Conservation (phyloP, 352 stramenopile species). For the Globisporangium barbulae region DNA sequence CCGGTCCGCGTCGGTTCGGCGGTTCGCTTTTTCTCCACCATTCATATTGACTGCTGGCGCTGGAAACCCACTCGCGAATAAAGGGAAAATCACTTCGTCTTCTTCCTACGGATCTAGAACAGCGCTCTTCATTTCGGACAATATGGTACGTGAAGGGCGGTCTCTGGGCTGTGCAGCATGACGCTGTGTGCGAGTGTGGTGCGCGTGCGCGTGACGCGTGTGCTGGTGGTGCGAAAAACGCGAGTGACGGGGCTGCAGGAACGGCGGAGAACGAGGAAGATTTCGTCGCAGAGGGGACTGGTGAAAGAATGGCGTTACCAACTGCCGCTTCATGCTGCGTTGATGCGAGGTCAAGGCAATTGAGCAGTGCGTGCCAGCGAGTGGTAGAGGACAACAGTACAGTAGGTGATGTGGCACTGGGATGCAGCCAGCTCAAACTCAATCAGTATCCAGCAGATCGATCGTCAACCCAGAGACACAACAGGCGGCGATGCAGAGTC, state of each 20-base stretch:
- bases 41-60: slow-evolving; percentile 34
- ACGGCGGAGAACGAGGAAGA: neutral
- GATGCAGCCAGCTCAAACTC: neutral
- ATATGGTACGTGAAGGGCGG: slow-evolving; percentile 53
- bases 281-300: neutral
- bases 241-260: neutral
- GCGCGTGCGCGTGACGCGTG: neutral
- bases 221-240: neutral
- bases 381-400: neutral
- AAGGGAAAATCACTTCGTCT: slow-evolving; percentile 72
- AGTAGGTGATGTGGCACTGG: neutral
- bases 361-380: neutral
- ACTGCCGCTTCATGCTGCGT: neutral
- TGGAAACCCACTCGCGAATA: slow-evolving; percentile 12
- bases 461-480: neutral
- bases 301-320: neutral
- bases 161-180: neutral
- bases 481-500: neutral
- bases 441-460: neutral
- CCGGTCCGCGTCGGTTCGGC: slow-evolving; percentile 13
- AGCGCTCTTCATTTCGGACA: slow-evolving; percentile 41
- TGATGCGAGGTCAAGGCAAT: neutral
- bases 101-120: slow-evolving; percentile 86
- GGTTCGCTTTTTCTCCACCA: slow-evolving; percentile 39
- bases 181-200: neutral